phyloP scores from a whole-genome alignment of 768 basidiomycete genomes.

The Phylloporus sp. region DNA sequence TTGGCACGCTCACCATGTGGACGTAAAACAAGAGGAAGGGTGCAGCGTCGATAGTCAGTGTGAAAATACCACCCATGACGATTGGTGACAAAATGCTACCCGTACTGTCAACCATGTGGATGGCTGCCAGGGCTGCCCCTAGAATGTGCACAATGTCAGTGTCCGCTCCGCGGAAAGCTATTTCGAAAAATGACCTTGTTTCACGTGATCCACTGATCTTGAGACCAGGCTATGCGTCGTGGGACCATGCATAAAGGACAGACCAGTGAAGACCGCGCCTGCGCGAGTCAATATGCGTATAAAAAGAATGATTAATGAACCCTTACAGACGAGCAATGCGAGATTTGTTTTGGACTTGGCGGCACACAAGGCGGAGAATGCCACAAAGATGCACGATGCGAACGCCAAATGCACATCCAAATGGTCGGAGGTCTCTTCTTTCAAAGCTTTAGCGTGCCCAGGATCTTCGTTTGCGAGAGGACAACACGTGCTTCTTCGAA shows the following conservation, averaged over 20 bases:
- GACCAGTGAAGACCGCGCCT: constrained; percentile 21
- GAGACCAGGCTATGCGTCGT: constrained; percentile 24
- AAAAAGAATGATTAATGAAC: not conserved
- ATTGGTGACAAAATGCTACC: constrained; percentile 25
- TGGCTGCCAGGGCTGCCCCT: constrained; percentile 29
- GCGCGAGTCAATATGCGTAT: not conserved
- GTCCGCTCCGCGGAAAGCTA: too few species aligned
- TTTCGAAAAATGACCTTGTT: constrained; percentile 20
- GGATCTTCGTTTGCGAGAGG: not conserved
- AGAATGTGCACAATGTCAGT: not conserved
- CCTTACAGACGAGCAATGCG: constrained; percentile 16
- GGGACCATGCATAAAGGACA: constrained; percentile 14
- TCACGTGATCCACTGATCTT: constrained; percentile 25
- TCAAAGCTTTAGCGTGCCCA: not conserved
- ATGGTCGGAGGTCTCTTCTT: constrained; percentile 19
- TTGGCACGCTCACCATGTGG: constrained; percentile 15
- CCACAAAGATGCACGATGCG: constrained; percentile 15
- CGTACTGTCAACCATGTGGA: constrained; percentile 24
- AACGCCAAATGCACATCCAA: constrained; percentile 29
- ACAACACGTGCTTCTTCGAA: not conserved
- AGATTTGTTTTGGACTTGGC: constrained; percentile 6
- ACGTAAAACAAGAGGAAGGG: constrained; percentile 25
- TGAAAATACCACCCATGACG: constrained; percentile 29
- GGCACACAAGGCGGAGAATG: constrained; percentile 11
- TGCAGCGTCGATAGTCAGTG: constrained; percentile 16